Base-by-base conservation (phyloP, 177 flowering plant species). In the Vitis hybrid region DNA sequence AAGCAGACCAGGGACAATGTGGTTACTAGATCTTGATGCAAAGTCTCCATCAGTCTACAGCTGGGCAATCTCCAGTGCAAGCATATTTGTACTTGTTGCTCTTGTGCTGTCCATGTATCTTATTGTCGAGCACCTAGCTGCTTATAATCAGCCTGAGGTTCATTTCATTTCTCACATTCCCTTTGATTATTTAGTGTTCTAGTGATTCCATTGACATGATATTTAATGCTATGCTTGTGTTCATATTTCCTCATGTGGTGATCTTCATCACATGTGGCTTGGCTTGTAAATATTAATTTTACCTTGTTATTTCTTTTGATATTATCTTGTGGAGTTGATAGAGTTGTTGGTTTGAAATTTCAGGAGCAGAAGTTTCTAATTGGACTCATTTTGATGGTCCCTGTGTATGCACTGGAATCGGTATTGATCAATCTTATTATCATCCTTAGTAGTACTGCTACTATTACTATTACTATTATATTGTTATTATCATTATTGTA, bases 301-400 rank as follows among this genome's bases (percentile, higher is more conserved):
- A 22, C 59, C 45, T 53, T 58, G 11, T 54, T 29, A 10, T 11
- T 39, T 14, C 11, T 59, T 26, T 55, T 51, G 7, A 16, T 4
- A 10, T 16, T 19, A 4, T 69, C 18, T 10, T 63, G 8, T 53
- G 55, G 9, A 13, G 14, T 65, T 59, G 7, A 26, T 67, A 13
- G 66, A 10, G 59, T 22, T 16, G 61, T 71, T 39, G 58, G 3
- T 71, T 10, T 79, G 66, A 49, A 9, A 59, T 77, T 89, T 77
- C 97, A 96, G 99, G 99, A 93, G 81, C 99, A 95, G 80, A 93
- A 93, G 69, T 95, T 95, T 78, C 73, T 95, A 66, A 88, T 95
- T 72, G 99, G 97, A 54, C 88, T 95, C 68, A 83, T 95, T 69
- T 83, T 96, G 31, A 93, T 96, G 98, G 99, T 96, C 68, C 99